Base-by-base conservation (phyloP, 441 rosid genomes). In the Biscutella laevigata region DNA sequence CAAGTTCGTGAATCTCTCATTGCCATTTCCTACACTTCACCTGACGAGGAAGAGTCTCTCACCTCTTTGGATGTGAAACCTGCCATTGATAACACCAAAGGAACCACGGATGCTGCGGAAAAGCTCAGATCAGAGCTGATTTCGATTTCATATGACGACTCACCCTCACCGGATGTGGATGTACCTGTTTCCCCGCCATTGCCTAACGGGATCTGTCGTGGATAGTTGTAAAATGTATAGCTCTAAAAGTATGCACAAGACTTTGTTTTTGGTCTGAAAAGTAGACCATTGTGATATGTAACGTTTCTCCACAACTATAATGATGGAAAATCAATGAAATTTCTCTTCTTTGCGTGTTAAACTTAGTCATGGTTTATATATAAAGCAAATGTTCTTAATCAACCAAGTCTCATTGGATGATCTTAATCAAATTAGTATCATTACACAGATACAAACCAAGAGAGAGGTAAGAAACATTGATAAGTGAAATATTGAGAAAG, bases 1-100 rank as follows among this genome's bases (percentile, higher is more conserved):
- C 66, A 66, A 53, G 52, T 45, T 2, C 61, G 61, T 53, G 71
- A 66, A 37, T 54, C 66, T 46, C 71, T 66, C 4, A 66, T 66
- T 4, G 66, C 60, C n/a, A 66, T 66, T 30, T 10, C 71, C 7
- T 60, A 67, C 47, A 59, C 71, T 53, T 60, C 47, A 15, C 67
- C 71, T 0, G 71, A 59, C 28, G 70, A 66, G 12, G 40, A 53
- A 10, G 44, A 30, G 13, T 12, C 11, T 53, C 33, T 7, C 22
- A n/a, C 46, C 1, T 36, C 12, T 4, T 47, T 57, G n/a, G 66
- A 66, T 37, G 45, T 45, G 43, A 59, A 45, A 45, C 51, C 46
- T 38, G 14, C 26, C n/a, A 7, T 9, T 17, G 14, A 0, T 15
- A 26, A 7, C 44, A 4, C 51, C 10, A 52, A 38, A 46, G 13